Conservation (phyloP, 139 green algal species). For the Microglena sp. region DNA sequence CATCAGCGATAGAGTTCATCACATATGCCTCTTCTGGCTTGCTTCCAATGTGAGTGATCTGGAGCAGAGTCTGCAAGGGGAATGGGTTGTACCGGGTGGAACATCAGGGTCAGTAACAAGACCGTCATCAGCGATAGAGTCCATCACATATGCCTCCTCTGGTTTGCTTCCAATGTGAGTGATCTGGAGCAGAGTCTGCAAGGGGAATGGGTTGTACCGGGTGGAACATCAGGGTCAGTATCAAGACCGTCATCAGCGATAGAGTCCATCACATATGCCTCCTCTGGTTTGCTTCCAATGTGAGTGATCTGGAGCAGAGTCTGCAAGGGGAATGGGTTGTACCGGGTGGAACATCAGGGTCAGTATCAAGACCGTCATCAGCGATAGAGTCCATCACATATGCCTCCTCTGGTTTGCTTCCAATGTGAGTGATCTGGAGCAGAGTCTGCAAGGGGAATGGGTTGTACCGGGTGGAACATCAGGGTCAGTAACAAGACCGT, state of each 20-base stretch:
- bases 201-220: background rate
- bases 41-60: conserved; percentile 11
- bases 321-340: conserved; percentile 2
- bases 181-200: conserved; percentile 19
- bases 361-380: background rate
- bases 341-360: background rate
- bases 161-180: conserved; percentile 6
- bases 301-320: conserved; percentile 14
- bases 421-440: background rate
- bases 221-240: conserved; percentile 27
- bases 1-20: conserved; percentile 1
- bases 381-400: background rate
- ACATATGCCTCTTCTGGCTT: conserved; percentile 21
- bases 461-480: background rate
- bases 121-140: conserved; percentile 8
- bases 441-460: too few relatives aligned
- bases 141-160: conserved; percentile 19
- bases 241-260: conserved; percentile 12
- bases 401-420: background rate
- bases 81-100: conserved; percentile 7
- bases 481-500: background rate
- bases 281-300: conserved; percentile 13
- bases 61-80: conserved; percentile 10
- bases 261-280: conserved; percentile 12
- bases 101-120: conserved; percentile 27